These are phyloP conservation scores for Niveomyces coronatus DNA, from an alignment of 2,329 filamentous ascomycete species.

Conservation along the genomic window DNA sequence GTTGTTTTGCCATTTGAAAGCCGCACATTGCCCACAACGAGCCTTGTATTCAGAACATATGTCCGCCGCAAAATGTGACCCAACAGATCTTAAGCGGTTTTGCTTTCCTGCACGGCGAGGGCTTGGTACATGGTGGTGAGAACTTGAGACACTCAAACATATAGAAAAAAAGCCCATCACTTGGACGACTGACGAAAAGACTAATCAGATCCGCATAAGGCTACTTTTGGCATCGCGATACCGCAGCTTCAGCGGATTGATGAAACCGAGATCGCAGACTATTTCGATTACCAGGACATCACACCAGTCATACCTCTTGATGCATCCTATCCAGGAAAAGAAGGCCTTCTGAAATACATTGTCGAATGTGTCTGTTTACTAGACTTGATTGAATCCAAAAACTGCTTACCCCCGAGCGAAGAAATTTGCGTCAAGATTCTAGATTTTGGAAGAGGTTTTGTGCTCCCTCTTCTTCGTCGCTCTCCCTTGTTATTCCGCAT, in stretches of 20 bases:
- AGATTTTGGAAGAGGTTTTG: neutral
- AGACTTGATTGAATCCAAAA: neutral
- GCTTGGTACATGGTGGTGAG: neutral
- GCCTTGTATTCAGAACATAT: neutral
- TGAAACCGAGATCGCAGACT: neutral
- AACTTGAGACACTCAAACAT: neutral
- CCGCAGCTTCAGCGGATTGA: neutral
- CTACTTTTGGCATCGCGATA: neutral
- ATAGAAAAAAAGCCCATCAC: neutral
- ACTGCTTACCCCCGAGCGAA: neutral
- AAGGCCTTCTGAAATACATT: too few relatives aligned
- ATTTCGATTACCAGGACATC: neutral
- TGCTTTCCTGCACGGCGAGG: neutral
- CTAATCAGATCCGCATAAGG: neutral
- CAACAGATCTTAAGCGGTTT: neutral
- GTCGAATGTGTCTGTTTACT: neutral
- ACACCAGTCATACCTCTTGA: neutral
- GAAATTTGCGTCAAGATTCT: neutral
- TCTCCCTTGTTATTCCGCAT: too few relatives aligned
- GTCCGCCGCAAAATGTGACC: neutral
- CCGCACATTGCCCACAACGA: too few relatives aligned
- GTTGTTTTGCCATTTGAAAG: slow-evolving; percentile 6
- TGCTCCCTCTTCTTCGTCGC: too few relatives aligned
- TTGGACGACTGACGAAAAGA: neutral
- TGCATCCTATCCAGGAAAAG: neutral